Conservation (phyloP, 2,329 filamentous ascomycete species). For the Phaeophleospora eucalypticola region DNA sequence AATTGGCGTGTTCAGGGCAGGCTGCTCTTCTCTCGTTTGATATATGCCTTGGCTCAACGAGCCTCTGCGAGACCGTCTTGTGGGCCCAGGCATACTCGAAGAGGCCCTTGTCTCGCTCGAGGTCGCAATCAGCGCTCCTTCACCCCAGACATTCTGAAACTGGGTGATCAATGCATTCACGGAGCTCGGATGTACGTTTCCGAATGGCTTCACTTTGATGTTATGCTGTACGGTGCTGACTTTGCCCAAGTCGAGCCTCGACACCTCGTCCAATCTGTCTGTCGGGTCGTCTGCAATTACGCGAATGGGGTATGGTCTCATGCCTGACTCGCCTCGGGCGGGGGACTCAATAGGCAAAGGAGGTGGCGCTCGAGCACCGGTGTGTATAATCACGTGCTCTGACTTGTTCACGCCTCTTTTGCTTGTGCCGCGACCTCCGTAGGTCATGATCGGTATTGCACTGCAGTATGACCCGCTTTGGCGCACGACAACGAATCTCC, state of each 20-base stretch:
- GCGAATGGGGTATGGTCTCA: slow-evolving; percentile 6
- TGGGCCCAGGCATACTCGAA: too few species aligned
- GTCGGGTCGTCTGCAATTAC: slow-evolving; percentile 5
- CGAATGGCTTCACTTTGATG: slow-evolving; percentile 6
- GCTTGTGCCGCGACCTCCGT: slow-evolving; percentile 20
- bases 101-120: neutral
- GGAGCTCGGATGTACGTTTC: slow-evolving; percentile 3
- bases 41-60: too few species aligned
- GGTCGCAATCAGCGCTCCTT: neutral
- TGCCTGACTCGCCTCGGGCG: slow-evolving; percentile 1
- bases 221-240: slow-evolving; percentile 15
- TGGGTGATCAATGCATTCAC: slow-evolving; percentile 1
- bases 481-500: slow-evolving; percentile 26
- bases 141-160: neutral
- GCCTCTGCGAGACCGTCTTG: too few species aligned
- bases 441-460: slow-evolving; percentile 25
- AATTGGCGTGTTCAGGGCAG: too few species aligned
- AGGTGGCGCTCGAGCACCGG: slow-evolving; percentile 8
- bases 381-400: slow-evolving; percentile 29
- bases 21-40: too few species aligned
- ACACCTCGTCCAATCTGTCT: slow-evolving; percentile 1
- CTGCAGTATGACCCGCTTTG: slow-evolving; percentile 14
- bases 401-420: slow-evolving; percentile 18
- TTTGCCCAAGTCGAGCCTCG: slow-evolving; percentile 12
- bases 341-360: neutral